These are phyloP conservation scores for Diversispora epigaea DNA, from an alignment of 192 early-diverging fungal genomes.

Conservation along the genomic window DNA sequence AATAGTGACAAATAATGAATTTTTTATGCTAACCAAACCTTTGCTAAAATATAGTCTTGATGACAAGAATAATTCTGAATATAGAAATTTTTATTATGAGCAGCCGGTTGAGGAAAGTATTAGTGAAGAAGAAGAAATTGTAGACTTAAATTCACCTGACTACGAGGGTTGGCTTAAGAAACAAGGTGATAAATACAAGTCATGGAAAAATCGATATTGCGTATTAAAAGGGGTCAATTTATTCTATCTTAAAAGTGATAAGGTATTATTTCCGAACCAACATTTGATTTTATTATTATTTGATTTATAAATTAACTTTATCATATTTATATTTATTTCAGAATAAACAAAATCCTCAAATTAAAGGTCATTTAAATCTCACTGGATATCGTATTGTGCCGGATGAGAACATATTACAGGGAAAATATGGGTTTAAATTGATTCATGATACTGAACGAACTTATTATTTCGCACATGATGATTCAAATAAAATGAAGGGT, in stretches of 20 bases:
- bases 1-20: too few relatives aligned
- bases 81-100: slow-evolving; percentile 33
- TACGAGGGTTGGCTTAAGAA: slow-evolving; percentile 63
- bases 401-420: slow-evolving; percentile 59
- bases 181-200: slow-evolving; percentile 57
- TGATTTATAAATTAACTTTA: background rate
- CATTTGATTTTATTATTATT: background rate
- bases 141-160: slow-evolving; percentile 49
- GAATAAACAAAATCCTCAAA: background rate
- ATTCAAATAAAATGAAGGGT: slow-evolving; percentile 46
- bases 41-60: background rate
- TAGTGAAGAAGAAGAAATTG: slow-evolving; percentile 37
- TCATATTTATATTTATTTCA: slow-evolving; percentile 5
- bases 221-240: slow-evolving; percentile 57
- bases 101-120: slow-evolving; percentile 35
- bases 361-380: slow-evolving; percentile 60
- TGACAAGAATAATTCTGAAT: background rate
- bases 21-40: background rate
- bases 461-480: slow-evolving; percentile 63
- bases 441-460: slow-evolving; percentile 56
- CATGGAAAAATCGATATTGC: slow-evolving; percentile 64
- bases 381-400: slow-evolving; percentile 59
- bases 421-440: slow-evolving; percentile 65
- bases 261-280: slow-evolving; percentile 17
- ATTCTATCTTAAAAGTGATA: slow-evolving; percentile 60